Base-by-base conservation (phyloP, 2,329 filamentous ascomycete genomes). In the Fusarium pseudonygamai region DNA sequence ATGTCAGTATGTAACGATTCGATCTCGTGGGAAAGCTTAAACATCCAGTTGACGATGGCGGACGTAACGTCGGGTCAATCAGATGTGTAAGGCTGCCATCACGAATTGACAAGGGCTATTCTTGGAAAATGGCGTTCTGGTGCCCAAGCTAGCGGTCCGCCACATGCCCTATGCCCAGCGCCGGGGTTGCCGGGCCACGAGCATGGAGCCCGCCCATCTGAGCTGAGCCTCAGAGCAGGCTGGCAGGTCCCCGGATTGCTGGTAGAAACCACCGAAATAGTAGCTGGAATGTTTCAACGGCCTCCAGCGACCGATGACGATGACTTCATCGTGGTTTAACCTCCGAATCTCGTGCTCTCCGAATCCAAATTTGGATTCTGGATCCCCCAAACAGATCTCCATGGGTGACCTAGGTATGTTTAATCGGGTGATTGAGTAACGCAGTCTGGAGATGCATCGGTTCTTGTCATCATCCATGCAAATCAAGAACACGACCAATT, bases 111-210 rank as follows among this genome's bases (percentile, higher is more conserved):
- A 70, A 63, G 69, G 68, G 70, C 75, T 77, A 77, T 77, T 77
- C 71, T 77, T 77, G 75, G 71, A 72, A 74, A 56, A 69, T 65
- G 63, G 64, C 66, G 66, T 71, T 63, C 71, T 68, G 20, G 63
- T 50, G 37, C 56, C 69, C 57, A 42, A 61, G 60, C 63, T 73
- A 67, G 75, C 53, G 65, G 60, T 57, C 59, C 62, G 47, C 68
- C 60, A 58, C 62, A 55, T 67, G 75, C 64, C 62, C 67, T 60
- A 55, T 68, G 69, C 62, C 67, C 67, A 58, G 58, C 70, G 67
- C 75, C 75, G 75, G 76, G 56, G 43, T 65, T 67, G 60, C 75
- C 76, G 74, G 72, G 75, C 62, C 63, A 66, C 60, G 66, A 55
- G 60, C 55, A 70, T 40, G 34, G 60, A 67, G 53, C 58, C 42